These are phyloP conservation scores for Pyrenochaeta sp. DNA, from an alignment of 2,329 filamentous ascomycete genomes.

Conservation along the genomic window DNA sequence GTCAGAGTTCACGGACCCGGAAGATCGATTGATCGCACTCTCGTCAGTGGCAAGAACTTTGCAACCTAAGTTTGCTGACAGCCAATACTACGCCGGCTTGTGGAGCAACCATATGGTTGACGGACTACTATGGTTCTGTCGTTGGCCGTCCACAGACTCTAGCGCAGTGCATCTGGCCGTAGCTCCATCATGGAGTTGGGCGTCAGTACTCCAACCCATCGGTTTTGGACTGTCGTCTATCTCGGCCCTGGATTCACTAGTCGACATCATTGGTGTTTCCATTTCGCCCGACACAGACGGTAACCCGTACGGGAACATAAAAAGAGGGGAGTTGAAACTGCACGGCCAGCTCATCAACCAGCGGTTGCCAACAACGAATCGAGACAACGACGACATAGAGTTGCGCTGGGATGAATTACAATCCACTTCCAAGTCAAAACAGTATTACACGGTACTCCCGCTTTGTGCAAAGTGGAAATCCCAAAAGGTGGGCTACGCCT, in stretches of 20 bases:
- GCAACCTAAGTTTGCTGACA: not conserved
- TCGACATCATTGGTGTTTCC: not conserved
- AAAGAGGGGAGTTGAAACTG: not conserved
- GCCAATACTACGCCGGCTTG: not conserved
- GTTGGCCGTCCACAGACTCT: not conserved
- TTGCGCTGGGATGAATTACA: not conserved
- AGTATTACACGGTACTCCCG: not conserved
- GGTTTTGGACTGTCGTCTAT: not conserved
- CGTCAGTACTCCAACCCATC: not conserved
- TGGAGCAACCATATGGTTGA: not conserved
- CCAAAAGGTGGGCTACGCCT: not conserved
- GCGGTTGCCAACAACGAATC: not conserved
- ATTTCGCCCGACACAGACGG: not conserved
- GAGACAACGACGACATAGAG: too few species aligned
- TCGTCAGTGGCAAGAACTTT: not conserved
- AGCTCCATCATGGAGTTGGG: slow-evolving; percentile 4
- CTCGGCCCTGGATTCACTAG: too few species aligned
- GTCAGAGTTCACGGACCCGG: not conserved
- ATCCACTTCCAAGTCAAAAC: too few species aligned
- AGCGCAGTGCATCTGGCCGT: not conserved
- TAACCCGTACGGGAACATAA: not conserved
- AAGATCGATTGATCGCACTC: slow-evolving; percentile 1
- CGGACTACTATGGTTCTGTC: not conserved
- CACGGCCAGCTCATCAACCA: not conserved
- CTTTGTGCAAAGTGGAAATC: not conserved